Evolutionary conservation across 129 eudicot genomes (phyloP).

Genomic region (Ambrosia trifida): DNA sequence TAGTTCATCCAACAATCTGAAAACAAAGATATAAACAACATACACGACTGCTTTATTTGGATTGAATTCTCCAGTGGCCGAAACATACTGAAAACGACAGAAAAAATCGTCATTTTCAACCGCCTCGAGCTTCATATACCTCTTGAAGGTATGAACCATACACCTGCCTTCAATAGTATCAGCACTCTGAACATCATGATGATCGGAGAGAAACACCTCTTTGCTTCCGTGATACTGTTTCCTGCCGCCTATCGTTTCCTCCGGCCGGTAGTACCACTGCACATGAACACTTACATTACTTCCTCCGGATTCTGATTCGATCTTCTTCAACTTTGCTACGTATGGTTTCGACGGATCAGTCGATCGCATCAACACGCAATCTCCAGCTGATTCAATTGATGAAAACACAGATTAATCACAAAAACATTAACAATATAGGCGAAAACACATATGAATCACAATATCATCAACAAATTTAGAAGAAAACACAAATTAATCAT

Average conservation of each 20-base stretch:
- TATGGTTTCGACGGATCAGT: constrained; percentile 63
- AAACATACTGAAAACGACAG: constrained; percentile 72
- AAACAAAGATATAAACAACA: constrained; percentile 15
- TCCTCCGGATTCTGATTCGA: constrained; percentile 53
- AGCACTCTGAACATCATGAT: constrained; percentile 57
- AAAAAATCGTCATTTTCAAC: constrained; percentile 70
- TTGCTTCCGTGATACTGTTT: constrained; percentile 70
- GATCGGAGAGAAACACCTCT: constrained; percentile 79
- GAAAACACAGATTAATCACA: neutral
- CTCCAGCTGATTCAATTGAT: constrained; percentile 47
- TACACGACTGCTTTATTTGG: constrained; percentile 80
- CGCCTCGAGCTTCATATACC: constrained; percentile 60
- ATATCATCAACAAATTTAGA: too few species aligned
- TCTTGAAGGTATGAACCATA: constrained; percentile 65
- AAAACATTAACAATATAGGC: neutral
- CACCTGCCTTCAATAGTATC: constrained; percentile 77
- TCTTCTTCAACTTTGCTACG: constrained; percentile 56
- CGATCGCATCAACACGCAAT: constrained; percentile 76
- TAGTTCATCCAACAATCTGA: neutral
- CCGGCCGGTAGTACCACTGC: constrained; percentile 89
- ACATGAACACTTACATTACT: constrained; percentile 57
- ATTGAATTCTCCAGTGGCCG: constrained; percentile 56
- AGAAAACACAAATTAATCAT: too few species aligned
- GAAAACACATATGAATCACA: too few species aligned
- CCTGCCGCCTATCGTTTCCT: constrained; percentile 66